These are phyloP conservation scores for Penicillium egyptiacum DNA, from an alignment of 495 filamentous ascomycete genomes.

Conservation along the genomic window DNA sequence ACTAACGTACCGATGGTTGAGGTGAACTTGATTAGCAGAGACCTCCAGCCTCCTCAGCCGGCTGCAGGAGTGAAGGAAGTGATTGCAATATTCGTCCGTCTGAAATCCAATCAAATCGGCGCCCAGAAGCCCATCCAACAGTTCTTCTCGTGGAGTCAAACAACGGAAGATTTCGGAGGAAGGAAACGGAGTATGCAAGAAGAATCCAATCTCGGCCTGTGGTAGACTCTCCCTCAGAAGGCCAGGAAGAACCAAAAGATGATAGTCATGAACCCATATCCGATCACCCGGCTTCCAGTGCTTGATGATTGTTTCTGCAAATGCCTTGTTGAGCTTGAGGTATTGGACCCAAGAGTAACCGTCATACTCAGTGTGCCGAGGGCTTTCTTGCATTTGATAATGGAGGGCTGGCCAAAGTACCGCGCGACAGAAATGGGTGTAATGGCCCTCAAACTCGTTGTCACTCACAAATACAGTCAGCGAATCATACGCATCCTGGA, in stretches of 20 bases:
- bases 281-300: slow-evolving; percentile 83
- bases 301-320: slow-evolving; percentile 78
- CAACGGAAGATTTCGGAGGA: slow-evolving; percentile 91
- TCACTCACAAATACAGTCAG: slow-evolving; percentile 78
- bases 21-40: slow-evolving; percentile 72
- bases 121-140: slow-evolving; percentile 84
- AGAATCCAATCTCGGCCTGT: slow-evolving; percentile 87
- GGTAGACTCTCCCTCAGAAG: slow-evolving; percentile 78
- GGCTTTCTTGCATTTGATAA: slow-evolving; percentile 90
- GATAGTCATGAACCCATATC: slow-evolving; percentile 93
- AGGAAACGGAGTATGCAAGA: slow-evolving; percentile 86
- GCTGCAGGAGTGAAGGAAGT: slow-evolving; percentile 89
- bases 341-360: slow-evolving; percentile 96
- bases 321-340: slow-evolving; percentile 78
- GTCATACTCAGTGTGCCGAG: slow-evolving; percentile 90
- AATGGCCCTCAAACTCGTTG: slow-evolving; percentile 83
- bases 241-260: slow-evolving; percentile 74
- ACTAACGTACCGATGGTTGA: slow-evolving; percentile 81
- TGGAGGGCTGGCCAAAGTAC: slow-evolving; percentile 87
- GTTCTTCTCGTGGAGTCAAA: slow-evolving; percentile 69
- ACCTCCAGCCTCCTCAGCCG: slow-evolving; percentile 78
- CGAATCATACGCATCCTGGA: slow-evolving; percentile 73
- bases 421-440: slow-evolving; percentile 84
- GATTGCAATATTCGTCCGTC: slow-evolving; percentile 84
- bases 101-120: slow-evolving; percentile 90